These are phyloP conservation scores for Cucurbita argyrosperma DNA, from an alignment of 306 rosid species.

Conservation along the genomic window DNA sequence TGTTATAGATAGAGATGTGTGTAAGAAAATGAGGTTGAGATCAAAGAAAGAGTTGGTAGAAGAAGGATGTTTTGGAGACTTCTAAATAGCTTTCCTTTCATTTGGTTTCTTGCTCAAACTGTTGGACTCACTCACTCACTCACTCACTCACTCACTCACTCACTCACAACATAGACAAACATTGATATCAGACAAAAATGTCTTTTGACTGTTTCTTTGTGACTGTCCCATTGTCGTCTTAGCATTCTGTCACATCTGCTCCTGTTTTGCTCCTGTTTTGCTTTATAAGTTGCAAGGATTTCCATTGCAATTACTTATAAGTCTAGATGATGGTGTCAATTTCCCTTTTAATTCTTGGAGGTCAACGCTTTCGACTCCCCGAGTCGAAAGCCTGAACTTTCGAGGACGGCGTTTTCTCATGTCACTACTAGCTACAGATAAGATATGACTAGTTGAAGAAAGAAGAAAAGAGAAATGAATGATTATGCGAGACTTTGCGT, in stretches of 20 bases:
- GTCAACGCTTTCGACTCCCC: too few relatives aligned
- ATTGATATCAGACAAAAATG: constrained; percentile 26
- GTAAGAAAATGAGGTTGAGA: constrained; percentile 64
- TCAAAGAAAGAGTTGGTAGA: constrained; percentile 21
- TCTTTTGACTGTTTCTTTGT: constrained; percentile 25
- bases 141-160: constrained; percentile 46
- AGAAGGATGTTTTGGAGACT: constrained; percentile 26
- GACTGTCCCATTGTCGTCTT: not conserved
- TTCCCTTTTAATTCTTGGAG: not conserved
- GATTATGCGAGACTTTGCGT: too few relatives aligned
- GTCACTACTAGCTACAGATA: too few relatives aligned
- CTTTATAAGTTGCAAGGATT: not conserved
- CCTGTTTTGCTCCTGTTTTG: not conserved
- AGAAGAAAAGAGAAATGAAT: too few relatives aligned
- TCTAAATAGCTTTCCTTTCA: constrained; percentile 26
- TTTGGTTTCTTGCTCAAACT: constrained; percentile 65
- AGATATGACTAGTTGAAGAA: too few relatives aligned
- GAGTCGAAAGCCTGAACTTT: too few relatives aligned
- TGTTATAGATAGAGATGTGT: constrained; percentile 34
- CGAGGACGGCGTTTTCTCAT: too few relatives aligned
- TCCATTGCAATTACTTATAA: not conserved
- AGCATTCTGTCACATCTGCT: not conserved
- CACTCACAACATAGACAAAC: constrained; percentile 11
- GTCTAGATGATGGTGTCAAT: not conserved
- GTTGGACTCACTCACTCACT: constrained; percentile 42